Conservation (phyloP, 805 yeast genomes). For the Saturnispora sanitii region DNA sequence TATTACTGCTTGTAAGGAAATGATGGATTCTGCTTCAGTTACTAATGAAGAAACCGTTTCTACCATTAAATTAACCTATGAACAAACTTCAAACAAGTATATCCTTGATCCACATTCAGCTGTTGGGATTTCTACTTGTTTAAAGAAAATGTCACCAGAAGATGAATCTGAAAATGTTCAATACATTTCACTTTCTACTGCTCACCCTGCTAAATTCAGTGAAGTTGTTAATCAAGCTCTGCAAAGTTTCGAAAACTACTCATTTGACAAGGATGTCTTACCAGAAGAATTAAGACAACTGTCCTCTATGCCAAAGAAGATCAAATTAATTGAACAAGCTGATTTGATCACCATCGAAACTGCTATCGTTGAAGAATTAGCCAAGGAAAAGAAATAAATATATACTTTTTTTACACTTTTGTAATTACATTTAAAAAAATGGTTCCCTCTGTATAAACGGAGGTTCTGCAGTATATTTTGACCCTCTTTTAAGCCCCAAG, state of each 20-base stretch:
- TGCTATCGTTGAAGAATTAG: conserved; percentile 64
- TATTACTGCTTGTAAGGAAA: conserved; percentile 52
- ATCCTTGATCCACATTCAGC: conserved; percentile 95
- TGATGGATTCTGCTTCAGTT: conserved; percentile 73
- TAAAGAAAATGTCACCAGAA: conserved; percentile 42
- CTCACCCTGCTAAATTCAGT: conserved; percentile 97
- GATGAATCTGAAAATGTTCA: conserved; percentile 29
- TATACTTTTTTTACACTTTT: not conserved
- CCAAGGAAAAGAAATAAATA: conserved; percentile 28
- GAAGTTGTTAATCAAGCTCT: conserved; percentile 89
- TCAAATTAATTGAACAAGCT: conserved; percentile 59
- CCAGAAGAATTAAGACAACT: conserved; percentile 79
- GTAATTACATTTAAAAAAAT: not conserved
- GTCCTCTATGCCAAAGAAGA: conserved; percentile 62
- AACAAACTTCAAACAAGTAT: conserved; percentile 49
- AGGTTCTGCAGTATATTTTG: no score
- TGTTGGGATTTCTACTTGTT: conserved; percentile 79
- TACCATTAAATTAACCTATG: conserved; percentile 67
- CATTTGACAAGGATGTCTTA: conserved; percentile 79
- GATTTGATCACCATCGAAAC: conserved; percentile 66
- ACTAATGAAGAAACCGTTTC: conserved; percentile 66
- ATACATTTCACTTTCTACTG: conserved; percentile 81
- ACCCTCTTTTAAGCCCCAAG: no score
- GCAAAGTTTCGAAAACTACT: conserved; percentile 54
- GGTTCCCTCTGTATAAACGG: no score